phyloP scores from a whole-genome alignment of 495 filamentous ascomycete genomes.

The Penicillium steckii region DNA sequence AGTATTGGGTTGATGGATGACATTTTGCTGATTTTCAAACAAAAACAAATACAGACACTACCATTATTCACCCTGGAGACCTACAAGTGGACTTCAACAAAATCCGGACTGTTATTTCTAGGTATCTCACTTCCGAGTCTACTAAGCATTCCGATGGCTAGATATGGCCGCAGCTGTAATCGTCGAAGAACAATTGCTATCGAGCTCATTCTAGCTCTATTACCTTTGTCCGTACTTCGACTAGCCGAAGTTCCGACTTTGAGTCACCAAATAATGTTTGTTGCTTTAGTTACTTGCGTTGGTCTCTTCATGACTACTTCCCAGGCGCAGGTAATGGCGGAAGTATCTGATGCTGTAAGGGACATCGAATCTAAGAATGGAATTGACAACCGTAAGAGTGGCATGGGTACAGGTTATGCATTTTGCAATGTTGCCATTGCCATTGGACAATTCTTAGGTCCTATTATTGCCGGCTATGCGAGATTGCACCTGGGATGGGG shows the following conservation, averaged over 20 bases:
- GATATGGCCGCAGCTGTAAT: slow-evolving; percentile 1
- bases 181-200: slow-evolving; percentile 4
- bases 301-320: slow-evolving; percentile 6
- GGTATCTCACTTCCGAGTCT: slow-evolving; percentile 9
- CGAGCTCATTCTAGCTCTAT: background rate
- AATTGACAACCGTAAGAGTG: background rate
- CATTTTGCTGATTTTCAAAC: background rate
- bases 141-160: slow-evolving; percentile 9
- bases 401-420: slow-evolving; percentile 6
- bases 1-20: no score
- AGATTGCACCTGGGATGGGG: slow-evolving; percentile 1
- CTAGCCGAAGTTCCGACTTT: background rate
- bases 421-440: slow-evolving; percentile 10
- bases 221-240: background rate
- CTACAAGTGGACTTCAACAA: slow-evolving; percentile 10
- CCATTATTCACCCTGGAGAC: slow-evolving; percentile 9
- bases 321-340: slow-evolving; percentile 8
- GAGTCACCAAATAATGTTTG: background rate
- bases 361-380: slow-evolving; percentile 3
- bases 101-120: slow-evolving; percentile 5
- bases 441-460: slow-evolving; percentile 2
- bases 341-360: slow-evolving; percentile 3
- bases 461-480: slow-evolving; percentile 1
- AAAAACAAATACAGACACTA: background rate
- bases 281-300: background rate